phyloP scores from a whole-genome alignment of 2,329 filamentous ascomycete genomes.

The Sordariomycetes sp. region DNA sequence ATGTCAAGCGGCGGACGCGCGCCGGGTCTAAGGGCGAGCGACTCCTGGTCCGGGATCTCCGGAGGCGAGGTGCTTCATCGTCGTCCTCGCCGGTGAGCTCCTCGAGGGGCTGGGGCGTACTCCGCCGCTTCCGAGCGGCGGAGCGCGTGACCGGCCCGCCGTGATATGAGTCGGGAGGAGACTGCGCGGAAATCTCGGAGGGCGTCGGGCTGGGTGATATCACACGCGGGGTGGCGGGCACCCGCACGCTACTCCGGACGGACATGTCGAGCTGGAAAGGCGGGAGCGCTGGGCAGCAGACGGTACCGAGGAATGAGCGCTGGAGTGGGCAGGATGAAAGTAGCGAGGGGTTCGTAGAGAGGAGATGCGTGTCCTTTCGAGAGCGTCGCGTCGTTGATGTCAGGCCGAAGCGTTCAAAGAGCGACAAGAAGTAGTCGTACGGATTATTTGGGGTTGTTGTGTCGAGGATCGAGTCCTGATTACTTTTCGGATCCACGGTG shows the following conservation, averaged over 20 bases:
- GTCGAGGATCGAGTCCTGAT: conserved; percentile 7
- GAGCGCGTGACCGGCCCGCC: conserved; percentile 63
- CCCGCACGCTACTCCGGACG: conserved; percentile 31
- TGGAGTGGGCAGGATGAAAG: conserved; percentile 23
- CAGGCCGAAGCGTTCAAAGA: conserved; percentile 7
- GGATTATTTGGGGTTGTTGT: conserved; percentile 8
- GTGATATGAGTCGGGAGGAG: conserved; percentile 10
- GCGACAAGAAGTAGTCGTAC: conserved; percentile 10
- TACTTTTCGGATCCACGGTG: conserved; percentile 5
- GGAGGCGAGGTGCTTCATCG: conserved; percentile 31
- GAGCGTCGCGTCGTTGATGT: conserved; percentile 17
- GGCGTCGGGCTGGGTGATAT: conserved; percentile 79
- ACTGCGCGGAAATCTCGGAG: conserved; percentile 37
- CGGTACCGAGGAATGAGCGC: conserved; percentile 40
- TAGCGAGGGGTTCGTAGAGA: conserved; percentile 24
- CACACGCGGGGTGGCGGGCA: conserved; percentile 73
- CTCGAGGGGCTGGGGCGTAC: conserved; percentile 45
- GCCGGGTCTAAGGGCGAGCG: conserved; percentile 49
- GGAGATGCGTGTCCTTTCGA: conserved; percentile 38
- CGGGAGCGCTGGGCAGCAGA: conserved; percentile 42
- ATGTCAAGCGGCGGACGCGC: conserved; percentile 38
- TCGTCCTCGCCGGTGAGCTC: conserved; percentile 42
- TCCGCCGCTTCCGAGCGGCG: conserved; percentile 42
- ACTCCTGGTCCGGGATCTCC: conserved; percentile 56
- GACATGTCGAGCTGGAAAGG: conserved; percentile 45